These are phyloP conservation scores for Leccinum broughii DNA, from an alignment of 768 basidiomycete species.

Conservation along the genomic window DNA sequence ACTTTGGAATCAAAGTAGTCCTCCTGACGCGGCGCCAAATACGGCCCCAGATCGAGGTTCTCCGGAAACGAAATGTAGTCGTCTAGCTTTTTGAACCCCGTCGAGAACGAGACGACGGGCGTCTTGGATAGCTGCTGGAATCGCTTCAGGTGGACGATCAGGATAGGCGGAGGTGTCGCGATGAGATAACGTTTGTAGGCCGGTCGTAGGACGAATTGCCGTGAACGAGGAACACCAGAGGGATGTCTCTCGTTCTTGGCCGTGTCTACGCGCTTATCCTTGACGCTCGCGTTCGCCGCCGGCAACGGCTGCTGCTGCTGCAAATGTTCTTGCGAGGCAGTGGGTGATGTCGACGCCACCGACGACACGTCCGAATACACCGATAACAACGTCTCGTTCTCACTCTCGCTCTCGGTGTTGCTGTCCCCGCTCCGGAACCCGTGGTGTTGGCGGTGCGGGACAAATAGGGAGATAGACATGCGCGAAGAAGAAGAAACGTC, in stretches of 20 bases:
- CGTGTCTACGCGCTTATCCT: background rate
- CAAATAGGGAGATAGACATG: slow-evolving; percentile 26
- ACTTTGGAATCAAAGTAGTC: slow-evolving; percentile 56
- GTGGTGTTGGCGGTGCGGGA: slow-evolving; percentile 29
- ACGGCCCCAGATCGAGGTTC: slow-evolving; percentile 80
- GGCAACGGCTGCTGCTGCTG: slow-evolving; percentile 12
- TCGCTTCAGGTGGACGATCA: slow-evolving; percentile 91
- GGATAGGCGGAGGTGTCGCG: slow-evolving; percentile 77
- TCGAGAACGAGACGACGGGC: slow-evolving; percentile 60
- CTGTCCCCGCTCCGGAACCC: slow-evolving; percentile 26
- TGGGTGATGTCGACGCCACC: slow-evolving; percentile 33
- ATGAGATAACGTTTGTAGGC: slow-evolving; percentile 97
- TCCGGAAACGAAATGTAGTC: slow-evolving; percentile 92
- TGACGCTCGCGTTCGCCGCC: slow-evolving; percentile 12
- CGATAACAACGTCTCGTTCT: slow-evolving; percentile 33
- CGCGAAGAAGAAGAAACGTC: slow-evolving; percentile 22
- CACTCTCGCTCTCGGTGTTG: slow-evolving; percentile 33
- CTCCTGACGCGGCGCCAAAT: slow-evolving; percentile 78
- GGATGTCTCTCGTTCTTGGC: slow-evolving; percentile 34
- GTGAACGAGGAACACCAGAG: slow-evolving; percentile 37
- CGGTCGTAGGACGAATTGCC: slow-evolving; percentile 73
- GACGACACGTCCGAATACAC: slow-evolving; percentile 39
- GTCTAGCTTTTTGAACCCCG: slow-evolving; percentile 85
- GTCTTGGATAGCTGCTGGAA: slow-evolving; percentile 84
- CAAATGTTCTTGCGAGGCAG: slow-evolving; percentile 32